Evolutionary conservation across 2,329 filamentous ascomycete genomes (phyloP).

Genomic region (Aschersonia sp.): DNA sequence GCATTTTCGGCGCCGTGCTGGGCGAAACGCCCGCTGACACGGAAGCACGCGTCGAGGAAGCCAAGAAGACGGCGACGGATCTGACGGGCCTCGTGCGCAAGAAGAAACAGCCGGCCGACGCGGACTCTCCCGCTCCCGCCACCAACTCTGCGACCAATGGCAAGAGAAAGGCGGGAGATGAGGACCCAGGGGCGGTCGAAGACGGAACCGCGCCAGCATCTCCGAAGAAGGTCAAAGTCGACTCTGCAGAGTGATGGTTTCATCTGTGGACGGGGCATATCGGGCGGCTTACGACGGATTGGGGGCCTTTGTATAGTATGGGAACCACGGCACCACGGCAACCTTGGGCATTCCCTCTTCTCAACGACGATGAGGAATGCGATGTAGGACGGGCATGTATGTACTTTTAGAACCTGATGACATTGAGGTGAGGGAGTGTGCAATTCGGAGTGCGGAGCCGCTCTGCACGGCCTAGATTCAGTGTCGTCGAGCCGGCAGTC

Average conservation of each 20-base stretch:
- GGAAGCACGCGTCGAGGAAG: constrained; percentile 53
- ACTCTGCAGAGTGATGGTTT: neutral
- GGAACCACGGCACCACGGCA: no score
- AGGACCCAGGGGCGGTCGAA: constrained; percentile 7
- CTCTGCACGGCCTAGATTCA: no score
- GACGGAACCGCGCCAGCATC: neutral
- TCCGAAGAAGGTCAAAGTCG: neutral
- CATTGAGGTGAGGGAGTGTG: no score
- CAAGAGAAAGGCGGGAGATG: constrained; percentile 20
- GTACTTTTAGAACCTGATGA: no score
- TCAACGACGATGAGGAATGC: no score
- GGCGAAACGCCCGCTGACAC: constrained; percentile 47
- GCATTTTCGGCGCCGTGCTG: constrained; percentile 48
- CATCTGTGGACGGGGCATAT: no score
- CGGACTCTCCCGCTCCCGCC: constrained; percentile 5
- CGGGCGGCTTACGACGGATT: no score
- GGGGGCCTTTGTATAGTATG: no score
- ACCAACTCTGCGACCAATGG: constrained; percentile 18
- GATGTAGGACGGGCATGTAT: no score
- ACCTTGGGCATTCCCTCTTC: no score
- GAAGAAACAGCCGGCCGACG: constrained; percentile 32
- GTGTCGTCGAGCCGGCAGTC: no score
- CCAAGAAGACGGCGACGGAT: constrained; percentile 60
- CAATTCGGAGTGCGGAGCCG: no score
- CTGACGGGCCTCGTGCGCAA: constrained; percentile 61